Evolutionary conservation across 805 yeast species (phyloP).

Genomic region (Barnettozyma sp.): DNA sequence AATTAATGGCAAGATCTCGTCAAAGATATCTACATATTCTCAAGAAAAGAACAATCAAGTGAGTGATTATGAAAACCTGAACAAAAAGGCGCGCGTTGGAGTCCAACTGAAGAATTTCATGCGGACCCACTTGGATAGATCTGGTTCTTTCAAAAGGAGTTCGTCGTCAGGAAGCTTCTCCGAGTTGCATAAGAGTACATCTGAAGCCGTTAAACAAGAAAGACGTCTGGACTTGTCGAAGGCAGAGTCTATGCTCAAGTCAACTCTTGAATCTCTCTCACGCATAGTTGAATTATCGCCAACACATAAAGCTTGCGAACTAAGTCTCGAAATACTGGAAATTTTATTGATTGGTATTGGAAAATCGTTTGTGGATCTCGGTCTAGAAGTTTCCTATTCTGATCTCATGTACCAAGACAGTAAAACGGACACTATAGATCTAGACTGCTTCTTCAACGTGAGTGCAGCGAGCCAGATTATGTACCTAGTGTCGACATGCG

Average conservation of each 20-base stretch:
- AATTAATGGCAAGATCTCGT: slow-evolving; percentile 26
- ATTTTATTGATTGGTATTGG: slow-evolving; percentile 65
- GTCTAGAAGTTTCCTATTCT: slow-evolving; percentile 62
- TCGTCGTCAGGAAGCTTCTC: slow-evolving; percentile 11
- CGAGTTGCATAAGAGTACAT: slow-evolving; percentile 4
- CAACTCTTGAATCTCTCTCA: slow-evolving; percentile 71
- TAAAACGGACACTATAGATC: slow-evolving; percentile 29
- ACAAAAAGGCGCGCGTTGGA: slow-evolving; percentile 35
- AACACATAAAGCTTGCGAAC: slow-evolving; percentile 44
- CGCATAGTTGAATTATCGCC: slow-evolving; percentile 71
- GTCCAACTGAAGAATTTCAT: slow-evolving; percentile 49
- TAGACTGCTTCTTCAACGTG: slow-evolving; percentile 44
- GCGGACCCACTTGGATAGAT: slow-evolving; percentile 42
- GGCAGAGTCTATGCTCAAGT: slow-evolving; percentile 59
- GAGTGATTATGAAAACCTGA: slow-evolving; percentile 24
- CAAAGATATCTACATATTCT: slow-evolving; percentile 8
- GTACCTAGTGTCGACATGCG: slow-evolving; percentile 60
- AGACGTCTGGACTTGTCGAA: slow-evolving; percentile 32
- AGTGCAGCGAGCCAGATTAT: slow-evolving; percentile 52
- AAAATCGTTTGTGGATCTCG: slow-evolving; percentile 64
- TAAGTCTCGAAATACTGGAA: slow-evolving; percentile 60
- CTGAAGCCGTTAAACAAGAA: slow-evolving; percentile 4
- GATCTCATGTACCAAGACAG: slow-evolving; percentile 33
- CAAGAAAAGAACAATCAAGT: slow-evolving; percentile 13
- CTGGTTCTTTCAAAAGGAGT: slow-evolving; percentile 30